Evolutionary conservation across 2,329 filamentous ascomycete genomes (phyloP).

Genomic region (Aspergillus fructus): DNA sequence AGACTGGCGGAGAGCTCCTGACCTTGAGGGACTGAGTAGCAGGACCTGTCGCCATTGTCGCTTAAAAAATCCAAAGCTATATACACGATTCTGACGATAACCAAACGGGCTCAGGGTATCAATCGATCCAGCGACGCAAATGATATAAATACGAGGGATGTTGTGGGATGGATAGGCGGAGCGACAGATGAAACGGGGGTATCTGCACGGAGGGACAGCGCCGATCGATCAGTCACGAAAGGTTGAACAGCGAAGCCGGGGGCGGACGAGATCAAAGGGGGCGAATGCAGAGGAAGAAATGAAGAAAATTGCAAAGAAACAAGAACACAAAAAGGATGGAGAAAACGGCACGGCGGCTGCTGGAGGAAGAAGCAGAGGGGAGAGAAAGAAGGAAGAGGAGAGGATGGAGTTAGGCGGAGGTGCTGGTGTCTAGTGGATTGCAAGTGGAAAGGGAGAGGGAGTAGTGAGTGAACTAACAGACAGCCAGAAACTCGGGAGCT

Average conservation of each 20-base stretch:
- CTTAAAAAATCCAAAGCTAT: slow-evolving; percentile 16
- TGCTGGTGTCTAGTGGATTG: background rate
- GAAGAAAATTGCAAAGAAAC: slow-evolving; percentile 6
- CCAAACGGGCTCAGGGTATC: slow-evolving; percentile 4
- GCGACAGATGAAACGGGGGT: slow-evolving; percentile 10
- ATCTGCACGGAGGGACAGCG: slow-evolving; percentile 10
- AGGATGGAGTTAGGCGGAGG: slow-evolving; percentile 8
- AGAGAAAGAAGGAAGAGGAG: slow-evolving; percentile 6
- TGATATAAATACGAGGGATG: slow-evolving; percentile 8
- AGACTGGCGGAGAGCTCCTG: slow-evolving; percentile 29
- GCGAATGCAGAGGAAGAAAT: background rate
- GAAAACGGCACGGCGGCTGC: slow-evolving; percentile 1
- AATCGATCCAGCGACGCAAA: slow-evolving; percentile 10
- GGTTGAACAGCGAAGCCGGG: background rate
- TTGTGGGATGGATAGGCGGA: slow-evolving; percentile 6
- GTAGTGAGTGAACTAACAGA: background rate
- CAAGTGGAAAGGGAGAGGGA: background rate
- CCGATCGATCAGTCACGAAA: slow-evolving; percentile 11
- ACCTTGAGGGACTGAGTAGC: slow-evolving; percentile 93
- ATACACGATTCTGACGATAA: slow-evolving; percentile 10
- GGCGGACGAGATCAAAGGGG: background rate
- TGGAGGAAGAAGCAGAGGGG: slow-evolving; percentile 1
- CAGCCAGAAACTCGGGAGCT: background rate
- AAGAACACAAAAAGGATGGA: background rate
- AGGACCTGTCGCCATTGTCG: slow-evolving; percentile 70